Evolutionary conservation across 495 filamentous ascomycete species (phyloP).

Genomic region (Neurospora tetrasperma): DNA sequence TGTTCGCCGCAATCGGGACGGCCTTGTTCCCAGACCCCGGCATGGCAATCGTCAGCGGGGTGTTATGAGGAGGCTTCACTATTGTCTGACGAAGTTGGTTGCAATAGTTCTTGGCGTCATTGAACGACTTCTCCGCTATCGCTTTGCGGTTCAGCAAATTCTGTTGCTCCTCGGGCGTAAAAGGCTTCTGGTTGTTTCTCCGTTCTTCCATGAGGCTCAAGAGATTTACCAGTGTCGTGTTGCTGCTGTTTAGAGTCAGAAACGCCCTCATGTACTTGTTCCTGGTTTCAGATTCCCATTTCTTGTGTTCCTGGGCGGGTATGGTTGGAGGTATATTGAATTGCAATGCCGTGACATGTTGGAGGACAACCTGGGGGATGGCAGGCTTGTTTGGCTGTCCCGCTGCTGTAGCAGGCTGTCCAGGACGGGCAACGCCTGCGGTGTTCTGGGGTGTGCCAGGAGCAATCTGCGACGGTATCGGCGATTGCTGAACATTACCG

Average conservation of each 20-base stretch:
- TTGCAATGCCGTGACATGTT: slow-evolving; percentile 27
- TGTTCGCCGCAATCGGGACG: neutral
- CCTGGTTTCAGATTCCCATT: slow-evolving; percentile 24
- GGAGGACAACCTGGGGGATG: slow-evolving; percentile 21
- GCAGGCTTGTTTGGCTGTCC: slow-evolving; percentile 7
- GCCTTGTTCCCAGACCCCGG: slow-evolving; percentile 14
- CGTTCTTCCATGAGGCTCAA: slow-evolving; percentile 25
- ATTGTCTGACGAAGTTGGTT: slow-evolving; percentile 17
- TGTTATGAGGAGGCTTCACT: slow-evolving; percentile 13
- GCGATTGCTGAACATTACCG: neutral
- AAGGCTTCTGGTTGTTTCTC: slow-evolving; percentile 17
- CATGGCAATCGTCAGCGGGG: slow-evolving; percentile 5
- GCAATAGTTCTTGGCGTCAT: slow-evolving; percentile 23
- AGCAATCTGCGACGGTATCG: neutral
- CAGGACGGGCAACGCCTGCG: neutral
- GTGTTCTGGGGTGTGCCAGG: neutral
- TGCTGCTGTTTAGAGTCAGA: slow-evolving; percentile 10
- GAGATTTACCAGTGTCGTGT: slow-evolving; percentile 7
- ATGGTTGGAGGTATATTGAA: slow-evolving; percentile 19
- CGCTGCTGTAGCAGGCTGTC: slow-evolving; percentile 2
- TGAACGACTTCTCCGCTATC: slow-evolving; percentile 21
- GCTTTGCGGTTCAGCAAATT: slow-evolving; percentile 21
- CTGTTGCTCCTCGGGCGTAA: slow-evolving; percentile 26
- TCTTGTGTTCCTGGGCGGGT: slow-evolving; percentile 10
- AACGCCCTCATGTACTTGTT: slow-evolving; percentile 15